These are phyloP conservation scores for Mycogone perniciosa DNA, from an alignment of 2,329 filamentous ascomycete species.

Conservation along the genomic window DNA sequence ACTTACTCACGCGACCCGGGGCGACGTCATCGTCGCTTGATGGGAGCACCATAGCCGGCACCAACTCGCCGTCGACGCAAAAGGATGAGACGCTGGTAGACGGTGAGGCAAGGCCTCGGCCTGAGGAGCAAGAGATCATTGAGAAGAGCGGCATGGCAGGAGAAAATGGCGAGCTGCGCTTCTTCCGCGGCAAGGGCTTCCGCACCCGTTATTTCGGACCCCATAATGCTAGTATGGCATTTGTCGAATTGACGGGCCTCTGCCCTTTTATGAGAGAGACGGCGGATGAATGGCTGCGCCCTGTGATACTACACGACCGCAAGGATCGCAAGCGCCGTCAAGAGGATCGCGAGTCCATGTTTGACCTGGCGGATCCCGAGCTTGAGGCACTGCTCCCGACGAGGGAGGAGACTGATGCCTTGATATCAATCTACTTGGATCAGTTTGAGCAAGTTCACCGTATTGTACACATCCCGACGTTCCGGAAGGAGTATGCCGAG, in stretches of 20 bases:
- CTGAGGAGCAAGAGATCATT: conserved; percentile 34
- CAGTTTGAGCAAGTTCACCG: conserved; percentile 51
- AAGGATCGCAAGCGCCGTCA: conserved; percentile 51
- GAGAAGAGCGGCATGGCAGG: conserved; percentile 34
- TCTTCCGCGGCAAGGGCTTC: conserved; percentile 54
- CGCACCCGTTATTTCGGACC: conserved; percentile 55
- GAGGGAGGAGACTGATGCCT: conserved; percentile 42
- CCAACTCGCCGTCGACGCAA: conserved; percentile 39
- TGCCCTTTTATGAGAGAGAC: conserved; percentile 58
- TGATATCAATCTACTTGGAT: conserved; percentile 45
- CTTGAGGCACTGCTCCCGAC: conserved; percentile 46
- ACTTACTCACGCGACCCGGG: conserved; percentile 39
- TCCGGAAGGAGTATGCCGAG: conserved; percentile 47
- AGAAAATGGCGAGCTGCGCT: conserved; percentile 49
- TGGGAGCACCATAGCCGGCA: conserved; percentile 44
- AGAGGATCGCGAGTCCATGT: conserved; percentile 45
- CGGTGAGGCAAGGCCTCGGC: conserved; percentile 27
- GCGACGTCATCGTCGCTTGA: conserved; percentile 39
- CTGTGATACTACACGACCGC: conserved; percentile 47
- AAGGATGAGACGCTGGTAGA: conserved; percentile 33
- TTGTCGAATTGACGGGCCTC: conserved; percentile 51
- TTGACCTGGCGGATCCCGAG: conserved; percentile 39
- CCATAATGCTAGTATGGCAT: conserved; percentile 55
- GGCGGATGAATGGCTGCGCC: conserved; percentile 54
- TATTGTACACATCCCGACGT: conserved; percentile 55